Percentiles rank a stretch among this genome's conserved stretches.
Evolutionary conservation across 768 basidiomycete genomes (phyloP).

Genomic region (Tulasnella sp.): DNA sequence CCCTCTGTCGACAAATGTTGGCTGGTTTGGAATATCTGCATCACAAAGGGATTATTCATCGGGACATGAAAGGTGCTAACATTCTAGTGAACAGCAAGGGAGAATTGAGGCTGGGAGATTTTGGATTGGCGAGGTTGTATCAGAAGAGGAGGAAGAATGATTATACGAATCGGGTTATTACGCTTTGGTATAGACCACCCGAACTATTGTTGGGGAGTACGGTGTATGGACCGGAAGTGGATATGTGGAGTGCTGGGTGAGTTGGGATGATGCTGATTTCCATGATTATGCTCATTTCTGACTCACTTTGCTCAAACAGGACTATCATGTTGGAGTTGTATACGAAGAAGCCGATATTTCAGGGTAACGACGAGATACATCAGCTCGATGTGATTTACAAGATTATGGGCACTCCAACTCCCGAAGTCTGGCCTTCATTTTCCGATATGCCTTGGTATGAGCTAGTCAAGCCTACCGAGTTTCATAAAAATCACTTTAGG

Average conservation of each 20-base stretch:
- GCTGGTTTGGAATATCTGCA: slow-evolving; percentile 90
- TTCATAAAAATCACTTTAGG: slow-evolving; percentile 60
- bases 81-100: slow-evolving; percentile 86
- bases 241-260: slow-evolving; percentile 99
- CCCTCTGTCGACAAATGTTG: slow-evolving; percentile 91
- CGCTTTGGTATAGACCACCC: slow-evolving; percentile 94
- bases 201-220: slow-evolving; percentile 92
- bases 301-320: slow-evolving; percentile 34
- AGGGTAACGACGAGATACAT: slow-evolving; percentile 94
- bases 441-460: slow-evolving; percentile 93
- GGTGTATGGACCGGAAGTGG: slow-evolving; percentile 91
- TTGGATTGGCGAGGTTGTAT: slow-evolving; percentile 93
- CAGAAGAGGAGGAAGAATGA: slow-evolving; percentile 80
- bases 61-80: slow-evolving; percentile 98
- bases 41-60: slow-evolving; percentile 89
- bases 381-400: slow-evolving; percentile 90
- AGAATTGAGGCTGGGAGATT: slow-evolving; percentile 92
- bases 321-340: slow-evolving; percentile 99
- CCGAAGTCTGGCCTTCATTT: slow-evolving; percentile 71
- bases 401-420: slow-evolving; percentile 77
- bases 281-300: not conserved
- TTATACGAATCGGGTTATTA: slow-evolving; percentile 99
- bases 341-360: slow-evolving; percentile 92
- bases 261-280: slow-evolving; percentile 23
- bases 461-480: slow-evolving; percentile 80